Conservation (phyloP, 495 filamentous ascomycete genomes). For the Neurospora sublineolata region DNA sequence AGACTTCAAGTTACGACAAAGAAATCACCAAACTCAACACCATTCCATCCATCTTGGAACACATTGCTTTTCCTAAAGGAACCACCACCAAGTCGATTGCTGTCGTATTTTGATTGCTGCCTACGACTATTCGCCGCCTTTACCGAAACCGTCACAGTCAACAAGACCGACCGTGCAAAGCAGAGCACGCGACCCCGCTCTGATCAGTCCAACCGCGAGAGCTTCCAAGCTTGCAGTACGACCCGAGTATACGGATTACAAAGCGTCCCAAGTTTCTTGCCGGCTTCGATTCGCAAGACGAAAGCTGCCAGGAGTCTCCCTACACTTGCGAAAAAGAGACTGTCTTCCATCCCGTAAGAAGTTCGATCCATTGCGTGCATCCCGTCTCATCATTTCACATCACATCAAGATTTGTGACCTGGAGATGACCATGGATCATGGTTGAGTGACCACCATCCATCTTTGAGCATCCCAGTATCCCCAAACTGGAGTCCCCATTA, state of each 20-base stretch:
- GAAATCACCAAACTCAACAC: not conserved
- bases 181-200: not conserved
- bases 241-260: not conserved
- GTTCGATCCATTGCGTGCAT: not conserved
- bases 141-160: not conserved
- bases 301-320: not conserved
- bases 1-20: not conserved
- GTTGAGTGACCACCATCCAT: not conserved
- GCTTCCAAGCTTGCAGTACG: not conserved
- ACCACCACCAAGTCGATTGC: not conserved
- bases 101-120: not conserved
- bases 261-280: not conserved
- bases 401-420: not conserved
- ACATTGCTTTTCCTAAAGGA: not conserved
- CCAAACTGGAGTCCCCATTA: not conserved
- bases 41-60: not conserved
- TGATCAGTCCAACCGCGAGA: not conserved
- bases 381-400: not conserved
- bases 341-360: not conserved
- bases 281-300: not conserved
- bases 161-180: not conserved
- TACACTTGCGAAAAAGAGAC: not conserved
- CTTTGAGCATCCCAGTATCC: not conserved
- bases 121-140: not conserved
- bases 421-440: not conserved